Conservation (phyloP, 2,329 filamentous ascomycete genomes). For the Pseudocercospora crystallina region DNA sequence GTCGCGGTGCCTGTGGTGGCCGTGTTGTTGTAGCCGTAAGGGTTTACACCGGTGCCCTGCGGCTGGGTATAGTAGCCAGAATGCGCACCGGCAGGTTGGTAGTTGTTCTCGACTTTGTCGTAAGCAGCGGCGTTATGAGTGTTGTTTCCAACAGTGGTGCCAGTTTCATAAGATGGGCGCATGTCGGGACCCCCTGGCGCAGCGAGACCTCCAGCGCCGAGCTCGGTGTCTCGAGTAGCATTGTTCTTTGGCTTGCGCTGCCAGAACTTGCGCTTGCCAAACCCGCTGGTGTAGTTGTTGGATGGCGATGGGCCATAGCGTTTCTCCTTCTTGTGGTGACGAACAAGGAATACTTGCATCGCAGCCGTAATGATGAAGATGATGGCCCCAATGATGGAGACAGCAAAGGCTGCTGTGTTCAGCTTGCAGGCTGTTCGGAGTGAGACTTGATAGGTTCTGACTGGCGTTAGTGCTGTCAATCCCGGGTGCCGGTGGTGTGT, state of each 20-base stretch:
- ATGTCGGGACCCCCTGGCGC: conserved; percentile 35
- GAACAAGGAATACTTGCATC: conserved; percentile 66
- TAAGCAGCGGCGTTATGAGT: conserved; percentile 28
- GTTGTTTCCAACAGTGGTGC: conserved; percentile 45
- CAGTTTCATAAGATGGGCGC: conserved; percentile 52
- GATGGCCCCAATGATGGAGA: conserved; percentile 74
- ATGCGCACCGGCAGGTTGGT: conserved; percentile 30
- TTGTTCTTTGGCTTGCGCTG: conserved; percentile 36
- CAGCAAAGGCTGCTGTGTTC: conserved; percentile 73
- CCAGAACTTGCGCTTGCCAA: conserved; percentile 42
- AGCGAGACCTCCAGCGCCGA: conserved; percentile 34
- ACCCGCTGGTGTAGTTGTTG: conserved; percentile 68
- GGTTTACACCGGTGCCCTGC: conserved; percentile 39
- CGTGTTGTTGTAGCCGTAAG: conserved; percentile 40
- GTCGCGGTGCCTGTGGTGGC: conserved; percentile 27
- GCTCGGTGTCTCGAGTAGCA: conserved; percentile 45
- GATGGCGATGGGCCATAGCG: conserved; percentile 64
- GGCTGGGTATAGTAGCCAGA: conserved; percentile 49
- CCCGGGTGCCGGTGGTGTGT: no score
- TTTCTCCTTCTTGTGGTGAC: conserved; percentile 73
- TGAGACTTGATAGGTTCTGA: conserved; percentile 43
- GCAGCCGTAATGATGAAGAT: conserved; percentile 74
- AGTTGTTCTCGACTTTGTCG: conserved; percentile 29
- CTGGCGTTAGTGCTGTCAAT: no score
- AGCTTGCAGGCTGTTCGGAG: conserved; percentile 68